Conservation (phyloP, 129 eudicot genomes). For the Tagetes erecta region DNA sequence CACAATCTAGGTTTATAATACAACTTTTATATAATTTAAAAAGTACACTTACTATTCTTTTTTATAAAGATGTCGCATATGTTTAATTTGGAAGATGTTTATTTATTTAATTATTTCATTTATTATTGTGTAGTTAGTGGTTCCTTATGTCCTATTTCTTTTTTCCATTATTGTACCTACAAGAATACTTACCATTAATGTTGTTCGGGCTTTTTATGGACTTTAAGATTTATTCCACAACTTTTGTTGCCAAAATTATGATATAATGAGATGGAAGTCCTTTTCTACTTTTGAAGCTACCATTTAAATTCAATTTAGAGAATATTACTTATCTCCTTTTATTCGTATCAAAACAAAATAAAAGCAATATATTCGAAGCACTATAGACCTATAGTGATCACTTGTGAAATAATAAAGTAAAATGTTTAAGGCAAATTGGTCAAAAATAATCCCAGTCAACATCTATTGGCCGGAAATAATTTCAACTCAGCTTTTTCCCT, state of each 20-base stretch:
- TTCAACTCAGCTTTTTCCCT: no score
- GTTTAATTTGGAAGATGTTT: neutral
- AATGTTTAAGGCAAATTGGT: no score
- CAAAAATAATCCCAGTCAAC: no score
- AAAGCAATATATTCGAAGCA: neutral
- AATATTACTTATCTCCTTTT: neutral
- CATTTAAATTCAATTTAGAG: constrained; percentile 8
- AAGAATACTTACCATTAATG: constrained; percentile 8
- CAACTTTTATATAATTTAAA: neutral
- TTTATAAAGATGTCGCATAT: neutral
- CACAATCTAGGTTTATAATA: no score
- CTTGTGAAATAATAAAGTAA: no score
- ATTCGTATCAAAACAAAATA: constrained; percentile 9
- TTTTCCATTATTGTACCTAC: constrained; percentile 5
- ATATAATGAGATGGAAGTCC: constrained; percentile 18
- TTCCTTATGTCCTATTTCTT: neutral
- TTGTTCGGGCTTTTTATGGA: constrained; percentile 11
- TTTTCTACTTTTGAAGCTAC: constrained; percentile 27
- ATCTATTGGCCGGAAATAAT: no score
- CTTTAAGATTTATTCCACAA: constrained; percentile 21
- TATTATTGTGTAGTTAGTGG: neutral
- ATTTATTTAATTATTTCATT: neutral
- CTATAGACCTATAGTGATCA: neutral
- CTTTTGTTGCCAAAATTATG: constrained; percentile 14
- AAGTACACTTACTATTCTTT: neutral